Conservation (phyloP, 1,284 basidiomycete genomes). For the Fomitiporia mediterranea region DNA sequence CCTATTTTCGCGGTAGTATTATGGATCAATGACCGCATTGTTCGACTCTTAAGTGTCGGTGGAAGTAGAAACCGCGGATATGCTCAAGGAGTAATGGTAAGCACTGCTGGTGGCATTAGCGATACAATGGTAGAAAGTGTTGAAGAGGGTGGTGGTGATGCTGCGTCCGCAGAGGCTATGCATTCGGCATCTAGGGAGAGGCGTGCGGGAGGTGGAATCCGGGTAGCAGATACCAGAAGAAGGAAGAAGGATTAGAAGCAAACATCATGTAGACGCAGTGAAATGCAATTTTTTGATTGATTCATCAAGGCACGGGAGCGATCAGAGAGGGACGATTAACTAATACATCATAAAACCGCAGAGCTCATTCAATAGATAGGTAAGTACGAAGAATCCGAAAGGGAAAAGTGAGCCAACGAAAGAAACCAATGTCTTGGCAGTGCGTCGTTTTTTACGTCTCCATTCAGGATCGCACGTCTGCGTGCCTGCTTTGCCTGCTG, state of each 20-base stretch:
- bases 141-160: slow-evolving; percentile 44
- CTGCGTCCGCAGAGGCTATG: neutral
- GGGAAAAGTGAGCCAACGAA: neutral
- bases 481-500: neutral
- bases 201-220: neutral
- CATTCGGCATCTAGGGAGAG: neutral
- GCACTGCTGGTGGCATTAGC: slow-evolving; percentile 30
- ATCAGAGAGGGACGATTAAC: neutral
- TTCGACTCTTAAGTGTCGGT: slow-evolving; percentile 57
- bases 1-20: slow-evolving; percentile 70
- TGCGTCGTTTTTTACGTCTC: too few relatives aligned
- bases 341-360: neutral
- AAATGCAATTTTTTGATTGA: neutral
- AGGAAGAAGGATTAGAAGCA: neutral
- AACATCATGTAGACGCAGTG: neutral
- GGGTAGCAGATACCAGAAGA: neutral
- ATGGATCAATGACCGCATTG: slow-evolving; percentile 68
- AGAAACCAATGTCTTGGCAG: neutral
- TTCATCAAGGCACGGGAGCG: neutral
- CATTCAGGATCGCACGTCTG: neutral
- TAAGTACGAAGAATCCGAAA: neutral
- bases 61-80: slow-evolving; percentile 17
- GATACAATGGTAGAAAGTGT: slow-evolving; percentile 43
- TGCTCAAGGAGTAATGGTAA: slow-evolving; percentile 8
- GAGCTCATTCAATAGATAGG: neutral